Evolutionary conservation across 768 basidiomycete species (phyloP), one percentile per base, ranked within the genome.

Genomic region (Neoboletus brunneissimus): DNA sequence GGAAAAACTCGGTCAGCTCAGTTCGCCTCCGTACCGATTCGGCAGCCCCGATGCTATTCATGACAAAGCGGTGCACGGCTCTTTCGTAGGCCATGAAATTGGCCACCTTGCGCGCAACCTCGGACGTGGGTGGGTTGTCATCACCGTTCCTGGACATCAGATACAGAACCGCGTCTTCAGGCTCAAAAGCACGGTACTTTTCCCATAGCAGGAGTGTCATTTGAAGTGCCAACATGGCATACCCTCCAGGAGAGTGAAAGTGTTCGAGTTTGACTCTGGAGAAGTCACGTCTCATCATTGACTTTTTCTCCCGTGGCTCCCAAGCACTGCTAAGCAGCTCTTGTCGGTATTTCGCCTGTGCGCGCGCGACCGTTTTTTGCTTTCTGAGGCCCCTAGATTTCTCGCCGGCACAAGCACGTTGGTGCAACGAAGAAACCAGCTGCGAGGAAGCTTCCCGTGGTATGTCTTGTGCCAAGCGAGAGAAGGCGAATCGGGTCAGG

Each of bases 181-280:
- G 76, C 47, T 79, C 73, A 31, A 82, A 72, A 40, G 66, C 58
- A 22, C 66, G 60, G 63, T 76, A 80, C 35, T 72, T 67, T 34
- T 67, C 66, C 48, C 76, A 79, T 9, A 74, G 53, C 20, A 70
- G 57, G 18, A 73, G 49, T 0, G 81, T 81, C 27, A 82, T 29
- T 55, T 83, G 81, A 40, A 73, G 72, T 2, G 78, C 77, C 27
- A 85, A 63, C 58, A 78, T 75, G 41, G 77, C 72, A 22, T 72
- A 66, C 1, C 81, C 80, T 2, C 63, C 58, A 0, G 64, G 50
- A 44, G 66, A 68, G 43, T 76, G 58, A 55, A 82, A 79, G 41
- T 61, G 59, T 34, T 71, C 48, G 22, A 77, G 60, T 22, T 72
- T 65, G 31, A 73, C 54, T 16, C 54, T 62, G 29, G 66, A 59